Evolutionary conservation across 768 basidiomycete species (phyloP), one percentile per base, ranked within the genome.

Genomic region (Podaxis rugospora): DNA sequence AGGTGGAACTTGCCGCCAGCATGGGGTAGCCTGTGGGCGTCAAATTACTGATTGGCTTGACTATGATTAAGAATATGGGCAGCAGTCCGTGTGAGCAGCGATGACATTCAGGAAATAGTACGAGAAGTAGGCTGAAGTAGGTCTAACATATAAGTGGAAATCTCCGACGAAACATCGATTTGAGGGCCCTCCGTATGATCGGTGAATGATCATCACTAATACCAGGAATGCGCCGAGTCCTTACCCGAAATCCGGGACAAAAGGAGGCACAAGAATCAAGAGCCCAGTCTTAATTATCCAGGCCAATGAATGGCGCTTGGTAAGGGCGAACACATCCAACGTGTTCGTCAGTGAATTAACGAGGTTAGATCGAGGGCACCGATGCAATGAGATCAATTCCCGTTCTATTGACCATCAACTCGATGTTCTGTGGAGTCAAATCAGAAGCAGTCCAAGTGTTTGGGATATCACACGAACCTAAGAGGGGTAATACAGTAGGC

Each of bases 401-500:
- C 14, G 36, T 50, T 57, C 50, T 42, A 57, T 50, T 57, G 57
- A 55, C 56, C 57, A 46, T 64, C 63, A 51, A 65, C 63, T 51
- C 61, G 46, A 64, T 74, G 73, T 52, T 70, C 72, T 72, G 55
- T 44, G 51, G n/a, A 25, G 14, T 21, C 59, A 60, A 39, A 52
- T 51, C n/a, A 52, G 61, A 51, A 47, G 13, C 18, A 36, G 6
- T 46, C 63, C 47, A 65, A 66, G 18, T 66, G 49, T 25, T 27
- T 59, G 60, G 65, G 36, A 53, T 57, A 3, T 13, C 35, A 21
- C 11, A 74, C 86, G 68, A 70, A 89, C 89, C 89, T 82, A 83
- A 77, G 70, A 92, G 76, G 55, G 91, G 92, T 59, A 92, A 80
- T 23, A 95, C 83, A 9, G 87, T 81, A 44, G 88, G 81, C 60